Conservation (phyloP, 495 filamentous ascomycete genomes). For the Talaromyces stipitatus region DNA sequence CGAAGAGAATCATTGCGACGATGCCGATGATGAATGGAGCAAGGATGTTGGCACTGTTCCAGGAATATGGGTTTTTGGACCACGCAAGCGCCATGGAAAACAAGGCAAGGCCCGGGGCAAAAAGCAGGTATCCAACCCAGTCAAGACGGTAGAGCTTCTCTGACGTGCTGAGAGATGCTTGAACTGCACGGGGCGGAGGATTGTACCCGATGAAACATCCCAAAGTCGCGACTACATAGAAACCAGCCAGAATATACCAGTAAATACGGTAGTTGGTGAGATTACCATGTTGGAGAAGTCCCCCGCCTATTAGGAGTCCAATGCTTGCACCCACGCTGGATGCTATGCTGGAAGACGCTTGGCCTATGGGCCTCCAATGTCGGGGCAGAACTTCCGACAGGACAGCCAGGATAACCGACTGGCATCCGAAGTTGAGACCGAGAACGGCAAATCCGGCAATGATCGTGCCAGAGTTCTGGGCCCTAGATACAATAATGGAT, state of each 20-base stretch:
- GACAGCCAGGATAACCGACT: background rate
- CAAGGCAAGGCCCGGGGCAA: background rate
- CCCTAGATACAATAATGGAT: background rate
- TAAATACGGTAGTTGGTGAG: background rate
- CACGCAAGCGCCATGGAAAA: background rate
- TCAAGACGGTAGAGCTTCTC: background rate
- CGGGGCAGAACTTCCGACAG: background rate
- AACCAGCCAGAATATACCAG: background rate
- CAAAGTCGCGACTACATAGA: background rate
- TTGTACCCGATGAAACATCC: background rate
- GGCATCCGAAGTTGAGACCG: background rate
- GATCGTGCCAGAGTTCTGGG: background rate
- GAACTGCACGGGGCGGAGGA: background rate
- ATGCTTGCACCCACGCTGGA: background rate
- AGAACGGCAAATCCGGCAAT: background rate
- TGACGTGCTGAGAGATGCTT: background rate
- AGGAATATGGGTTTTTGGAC: background rate
- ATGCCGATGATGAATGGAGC: background rate
- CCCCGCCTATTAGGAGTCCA: constrained; percentile 36
- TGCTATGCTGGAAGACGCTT: background rate
- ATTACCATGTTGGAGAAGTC: background rate
- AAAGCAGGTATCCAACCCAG: background rate
- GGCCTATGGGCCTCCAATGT: background rate
- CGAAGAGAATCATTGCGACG: background rate
- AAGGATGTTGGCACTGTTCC: background rate